Evolutionary conservation across 225 moss, liverwort and hornwort genomes (phyloP).

Genomic region (Neckera pumila): DNA sequence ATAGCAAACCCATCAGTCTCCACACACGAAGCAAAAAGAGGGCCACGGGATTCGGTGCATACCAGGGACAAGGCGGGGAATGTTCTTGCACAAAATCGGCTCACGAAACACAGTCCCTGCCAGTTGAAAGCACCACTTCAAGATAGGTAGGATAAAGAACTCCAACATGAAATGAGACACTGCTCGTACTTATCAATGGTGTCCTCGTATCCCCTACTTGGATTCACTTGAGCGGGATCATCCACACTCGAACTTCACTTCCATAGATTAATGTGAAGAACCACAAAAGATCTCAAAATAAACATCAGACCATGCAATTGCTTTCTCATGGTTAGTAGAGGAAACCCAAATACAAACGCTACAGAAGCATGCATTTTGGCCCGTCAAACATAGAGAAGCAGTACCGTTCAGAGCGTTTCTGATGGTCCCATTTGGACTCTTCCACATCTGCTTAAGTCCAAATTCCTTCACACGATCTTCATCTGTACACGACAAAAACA

Average conservation of each 20-base stretch:
- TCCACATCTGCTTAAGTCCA: conserved; percentile 87
- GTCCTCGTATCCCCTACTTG: background rate
- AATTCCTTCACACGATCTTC: conserved; percentile 81
- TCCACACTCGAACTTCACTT: background rate
- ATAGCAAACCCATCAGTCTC: background rate
- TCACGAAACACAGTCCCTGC: conserved; percentile 92
- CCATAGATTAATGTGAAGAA: background rate
- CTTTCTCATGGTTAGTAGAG: background rate
- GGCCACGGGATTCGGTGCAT: background rate
- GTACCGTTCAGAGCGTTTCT: conserved; percentile 79
- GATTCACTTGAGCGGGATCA: background rate
- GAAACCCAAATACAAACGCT: background rate
- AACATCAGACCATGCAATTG: background rate
- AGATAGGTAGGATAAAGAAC: background rate
- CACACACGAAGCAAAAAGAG: background rate
- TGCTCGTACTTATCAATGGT: background rate
- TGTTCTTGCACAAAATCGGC: conserved; percentile 91
- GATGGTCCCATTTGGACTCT: conserved; percentile 95
- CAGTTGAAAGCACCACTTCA: background rate
- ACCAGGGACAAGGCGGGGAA: conserved; percentile 77
- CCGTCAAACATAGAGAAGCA: background rate
- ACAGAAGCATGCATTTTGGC: background rate
- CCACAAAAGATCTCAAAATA: background rate
- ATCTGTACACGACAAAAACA: conserved; percentile 25
- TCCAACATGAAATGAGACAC: background rate